Conservation (phyloP, 768 basidiomycete genomes). For the Boletus coccyginus region DNA sequence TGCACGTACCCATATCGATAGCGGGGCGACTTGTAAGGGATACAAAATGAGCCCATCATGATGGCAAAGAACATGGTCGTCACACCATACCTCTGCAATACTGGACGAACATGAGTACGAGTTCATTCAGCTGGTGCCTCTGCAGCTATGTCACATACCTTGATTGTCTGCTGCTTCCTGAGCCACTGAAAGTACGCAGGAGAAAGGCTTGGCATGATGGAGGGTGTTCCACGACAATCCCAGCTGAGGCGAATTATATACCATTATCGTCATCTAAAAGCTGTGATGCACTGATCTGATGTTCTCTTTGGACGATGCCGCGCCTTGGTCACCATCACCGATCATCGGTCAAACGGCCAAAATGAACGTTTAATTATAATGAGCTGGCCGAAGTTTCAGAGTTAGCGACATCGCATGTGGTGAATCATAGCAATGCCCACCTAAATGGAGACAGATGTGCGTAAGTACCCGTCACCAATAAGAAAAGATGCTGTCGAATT, state of each 20-base stretch:
- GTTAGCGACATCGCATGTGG: too few species aligned
- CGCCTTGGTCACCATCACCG: too few species aligned
- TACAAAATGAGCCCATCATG: neutral
- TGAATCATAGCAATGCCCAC: too few species aligned
- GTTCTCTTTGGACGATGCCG: neutral
- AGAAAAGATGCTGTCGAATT: too few species aligned
- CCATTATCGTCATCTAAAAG: neutral
- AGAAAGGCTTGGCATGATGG: neutral
- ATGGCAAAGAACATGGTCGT: neutral
- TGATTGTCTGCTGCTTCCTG: slow-evolving; percentile 7
- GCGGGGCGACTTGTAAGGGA: slow-evolving; percentile 6
- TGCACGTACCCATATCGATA: slow-evolving; percentile 10
- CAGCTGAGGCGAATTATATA: neutral
- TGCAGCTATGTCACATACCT: neutral
- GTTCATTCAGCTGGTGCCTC: too few species aligned
- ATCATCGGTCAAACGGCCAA: too few species aligned
- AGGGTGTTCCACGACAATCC: neutral
- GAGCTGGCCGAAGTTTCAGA: too few species aligned
- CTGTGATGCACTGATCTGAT: neutral
- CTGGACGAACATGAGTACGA: neutral
- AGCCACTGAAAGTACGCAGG: neutral
- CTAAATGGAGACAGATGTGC: too few species aligned
- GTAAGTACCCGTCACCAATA: too few species aligned
- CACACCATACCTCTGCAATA: slow-evolving; percentile 2
- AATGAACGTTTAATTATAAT: too few species aligned